Evolutionary conservation across 306 rosid genomes (phyloP), one percentile per base, ranked within the genome.

Genomic region (Pyrus pyrifolia): DNA sequence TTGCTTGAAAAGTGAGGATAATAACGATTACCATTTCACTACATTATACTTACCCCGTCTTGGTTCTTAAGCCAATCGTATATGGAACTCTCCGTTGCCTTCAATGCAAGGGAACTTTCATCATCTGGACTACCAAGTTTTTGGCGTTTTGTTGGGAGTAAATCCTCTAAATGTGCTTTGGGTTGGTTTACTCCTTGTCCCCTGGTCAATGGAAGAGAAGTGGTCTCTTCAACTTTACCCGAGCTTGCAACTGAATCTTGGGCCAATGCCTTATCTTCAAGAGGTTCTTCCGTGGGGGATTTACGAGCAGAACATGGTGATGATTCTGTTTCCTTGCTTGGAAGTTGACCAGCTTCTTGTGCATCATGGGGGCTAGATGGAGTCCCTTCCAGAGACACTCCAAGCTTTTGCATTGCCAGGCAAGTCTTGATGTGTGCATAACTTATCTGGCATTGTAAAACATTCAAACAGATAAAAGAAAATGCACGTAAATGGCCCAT

Each of bases 371-470:
- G 58, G 71, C 66, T 19, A 49, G 81, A 59, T 35, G 31, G 83
- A 72, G 45, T 60, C 63, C 40, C 83, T 72, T 85, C 89, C 3
- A 81, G 72, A 78, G 88, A 75, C 44, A 81, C 67, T 79, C 89
- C 97, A 73, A 40, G 77, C 25, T 79, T 84, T 78, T 21, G 88
- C 93, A 91, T 81, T 38, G 77, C 33, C 85, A 91, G 85, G 82
- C 69, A 86, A 31, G 77, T 68, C 90, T 85, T 91, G 88, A 93
- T 91, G 70, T 88, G 97, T 69, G 42, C 67, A 78, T 93, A 93
- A 70, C 76, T 89, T 74, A 91, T 67, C 98, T 93, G 83, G 73
- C 78, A 87, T 74, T 49, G 63, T 57, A 8, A 69, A 78, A 18
- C 65, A 80, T 72, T 80, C 58, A 57, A 84, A 76, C 68, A 64